Base-by-base conservation (phyloP, 2,329 filamentous ascomycete species). In the Neonectria sp. region DNA sequence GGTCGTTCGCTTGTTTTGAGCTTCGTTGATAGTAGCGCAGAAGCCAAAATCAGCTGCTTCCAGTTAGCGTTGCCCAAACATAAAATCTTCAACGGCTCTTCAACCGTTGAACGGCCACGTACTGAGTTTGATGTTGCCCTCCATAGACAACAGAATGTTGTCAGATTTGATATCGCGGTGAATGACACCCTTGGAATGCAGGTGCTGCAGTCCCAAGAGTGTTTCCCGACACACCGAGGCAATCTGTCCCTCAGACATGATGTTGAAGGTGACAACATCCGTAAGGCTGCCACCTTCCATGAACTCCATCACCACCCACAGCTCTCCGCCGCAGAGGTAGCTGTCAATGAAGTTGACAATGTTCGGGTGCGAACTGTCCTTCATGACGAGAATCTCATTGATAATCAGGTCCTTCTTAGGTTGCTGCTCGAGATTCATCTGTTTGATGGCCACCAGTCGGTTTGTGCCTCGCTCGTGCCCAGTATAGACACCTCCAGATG, bases 311-410 rank as follows among this genome's bases (percentile, higher is more conserved):
- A 98, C 94, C 2, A 99, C 96, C 96, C 96, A 99, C 33, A 99
- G 85, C 80, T 98, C 96, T 49, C 95, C 93, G 13, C 90, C 89
- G 65, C 95, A 92, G 12, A 99, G 86, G 80, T 95, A 98, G 80
- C 95, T 98, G 84, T 98, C 96, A 84, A 98, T 95, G 82, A 98
- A 99, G 82, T 99, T 99, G 82, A 99, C 96, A 82, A 99, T 97
- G 79, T 98, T 98, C 76, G 95, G 95, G 79, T 99, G 96, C 65
- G 94, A 96, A 86, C 95, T 98, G 77, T 98, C 96, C 84, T 97
- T 97, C 96, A 99, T 99, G 65, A 99, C 96, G 65, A 99, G 83
- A 73, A 99, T 99, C 80, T 99, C 96, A 81, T 99, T 99, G 82
- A 99, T 98, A 77, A 99, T 99, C 55, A 98, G 86, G 76, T 99